These are phyloP conservation scores for Fusarium papillatum DNA, from an alignment of 2,329 filamentous ascomycete species.

Conservation along the genomic window DNA sequence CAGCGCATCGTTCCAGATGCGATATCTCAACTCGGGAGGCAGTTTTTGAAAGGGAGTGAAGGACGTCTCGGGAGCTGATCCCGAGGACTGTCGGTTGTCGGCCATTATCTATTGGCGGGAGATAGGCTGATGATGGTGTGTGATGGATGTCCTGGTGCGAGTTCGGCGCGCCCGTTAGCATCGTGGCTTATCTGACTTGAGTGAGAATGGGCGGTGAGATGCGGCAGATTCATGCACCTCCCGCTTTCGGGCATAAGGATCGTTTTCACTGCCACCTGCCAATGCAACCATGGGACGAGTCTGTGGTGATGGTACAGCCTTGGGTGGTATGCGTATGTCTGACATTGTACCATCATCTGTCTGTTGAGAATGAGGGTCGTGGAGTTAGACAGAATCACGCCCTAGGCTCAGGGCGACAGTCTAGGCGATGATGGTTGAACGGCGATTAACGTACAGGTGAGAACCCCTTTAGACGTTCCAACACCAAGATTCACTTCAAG, in stretches of 20 bases:
- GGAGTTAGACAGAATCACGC: neutral
- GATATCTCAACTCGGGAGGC: neutral
- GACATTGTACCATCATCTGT: neutral
- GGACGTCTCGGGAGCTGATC: neutral
- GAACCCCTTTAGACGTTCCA: neutral
- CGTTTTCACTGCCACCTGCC: neutral
- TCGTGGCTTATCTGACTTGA: neutral
- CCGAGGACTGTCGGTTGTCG: neutral
- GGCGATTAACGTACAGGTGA: neutral
- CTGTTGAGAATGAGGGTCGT: neutral
- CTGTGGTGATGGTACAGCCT: neutral
- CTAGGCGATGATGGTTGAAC: neutral
- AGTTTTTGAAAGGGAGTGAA: constrained; percentile 5
- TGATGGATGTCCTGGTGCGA: neutral
- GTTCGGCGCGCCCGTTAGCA: neutral
- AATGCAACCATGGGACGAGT: neutral
- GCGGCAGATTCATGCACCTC: neutral
- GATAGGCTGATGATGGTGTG: constrained; percentile 1
- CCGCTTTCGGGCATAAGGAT: neutral
- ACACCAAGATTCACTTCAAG: neutral
- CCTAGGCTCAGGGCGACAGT: neutral
- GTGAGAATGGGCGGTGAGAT: neutral
- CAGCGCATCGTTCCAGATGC: constrained; percentile 12
- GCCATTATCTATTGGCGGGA: constrained; percentile 3
- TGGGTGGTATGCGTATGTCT: neutral